Percentiles rank a stretch among this genome's conserved stretches.
Evolutionary conservation across 768 basidiomycete genomes (phyloP).

Genomic region (Gautieria morchelliformis): DNA sequence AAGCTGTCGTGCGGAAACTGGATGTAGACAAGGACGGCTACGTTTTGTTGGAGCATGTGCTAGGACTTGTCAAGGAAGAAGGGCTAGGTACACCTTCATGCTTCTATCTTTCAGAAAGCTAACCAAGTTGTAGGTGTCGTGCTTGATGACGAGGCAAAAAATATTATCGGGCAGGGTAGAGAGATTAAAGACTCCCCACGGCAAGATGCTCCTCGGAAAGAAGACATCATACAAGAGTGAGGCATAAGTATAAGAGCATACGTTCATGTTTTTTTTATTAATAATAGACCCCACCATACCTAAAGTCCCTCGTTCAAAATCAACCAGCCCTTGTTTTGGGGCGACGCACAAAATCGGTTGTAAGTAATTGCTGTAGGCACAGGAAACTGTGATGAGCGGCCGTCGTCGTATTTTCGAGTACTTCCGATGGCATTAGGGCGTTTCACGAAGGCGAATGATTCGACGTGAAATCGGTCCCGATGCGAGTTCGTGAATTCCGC

Average conservation of each 20-base stretch:
- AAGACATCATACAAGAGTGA: constrained; percentile 83
- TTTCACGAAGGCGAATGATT: too few species aligned
- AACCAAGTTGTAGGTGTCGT: constrained; percentile 48
- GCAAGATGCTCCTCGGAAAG: constrained; percentile 62
- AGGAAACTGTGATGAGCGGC: too few species aligned
- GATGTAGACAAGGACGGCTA: constrained; percentile 95
- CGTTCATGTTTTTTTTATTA: background rate
- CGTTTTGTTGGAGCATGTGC: constrained; percentile 90
- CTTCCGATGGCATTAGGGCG: too few species aligned
- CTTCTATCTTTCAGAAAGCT: background rate
- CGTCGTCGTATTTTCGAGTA: too few species aligned
- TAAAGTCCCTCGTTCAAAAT: too few species aligned
- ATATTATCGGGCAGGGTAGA: constrained; percentile 71
- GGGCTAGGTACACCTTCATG: constrained; percentile 48
- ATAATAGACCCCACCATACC: background rate
- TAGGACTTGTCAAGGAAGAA: constrained; percentile 81
- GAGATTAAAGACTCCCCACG: constrained; percentile 68
- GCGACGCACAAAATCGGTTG: too few species aligned
- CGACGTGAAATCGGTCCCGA: too few species aligned
- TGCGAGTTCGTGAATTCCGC: too few species aligned
- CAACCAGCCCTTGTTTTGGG: too few species aligned
- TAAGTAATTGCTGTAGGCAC: too few species aligned
- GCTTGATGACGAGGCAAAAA: constrained; percentile 69
- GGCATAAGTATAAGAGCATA: background rate
- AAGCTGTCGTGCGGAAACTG: constrained; percentile 81